Percentiles rank a stretch among this genome's conserved stretches.
phyloP scores from a whole-genome alignment of 208 protist genomes.

The Angomonas ambiguus region DNA sequence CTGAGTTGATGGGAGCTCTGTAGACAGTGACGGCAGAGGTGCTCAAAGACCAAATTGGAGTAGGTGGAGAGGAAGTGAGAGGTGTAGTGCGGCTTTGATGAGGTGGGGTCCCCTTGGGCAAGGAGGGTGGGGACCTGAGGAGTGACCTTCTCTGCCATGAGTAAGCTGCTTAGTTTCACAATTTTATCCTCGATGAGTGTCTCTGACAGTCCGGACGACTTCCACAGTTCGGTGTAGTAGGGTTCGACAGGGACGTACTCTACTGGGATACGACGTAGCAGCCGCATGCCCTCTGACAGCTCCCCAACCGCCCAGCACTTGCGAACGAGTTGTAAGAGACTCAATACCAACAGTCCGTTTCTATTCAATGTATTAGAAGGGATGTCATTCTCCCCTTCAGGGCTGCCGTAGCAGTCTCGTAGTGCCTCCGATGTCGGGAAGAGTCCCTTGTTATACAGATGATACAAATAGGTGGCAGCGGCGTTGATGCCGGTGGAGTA shows the following conservation, averaged over 20 bases:
- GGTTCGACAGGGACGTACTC: constrained; percentile 44
- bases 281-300: constrained; percentile 43
- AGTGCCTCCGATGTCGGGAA: not conserved
- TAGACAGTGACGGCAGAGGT: constrained; percentile 81
- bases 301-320: constrained; percentile 47
- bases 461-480: constrained; percentile 66
- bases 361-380: constrained; percentile 37
- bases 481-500: constrained; percentile 45
- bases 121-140: constrained; percentile 35
- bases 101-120: constrained; percentile 1
- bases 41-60: constrained; percentile 56
- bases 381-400: not conserved
- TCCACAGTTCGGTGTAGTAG: constrained; percentile 56
- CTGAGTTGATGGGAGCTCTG: constrained; percentile 56
- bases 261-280: constrained; percentile 65
- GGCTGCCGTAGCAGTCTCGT: not conserved
- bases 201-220: constrained; percentile 53
- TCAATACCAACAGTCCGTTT: constrained; percentile 30
- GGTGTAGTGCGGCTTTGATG: constrained; percentile 33
- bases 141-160: constrained; percentile 46
- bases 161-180: constrained; percentile 41
- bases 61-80: constrained; percentile 49
- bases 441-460: constrained; percentile 52
- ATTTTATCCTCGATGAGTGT: constrained; percentile 32
- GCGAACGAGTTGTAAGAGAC: constrained; percentile 32